Evolutionary conservation across 441 rosid genomes (phyloP).

Genomic region (Erodium texanum): DNA sequence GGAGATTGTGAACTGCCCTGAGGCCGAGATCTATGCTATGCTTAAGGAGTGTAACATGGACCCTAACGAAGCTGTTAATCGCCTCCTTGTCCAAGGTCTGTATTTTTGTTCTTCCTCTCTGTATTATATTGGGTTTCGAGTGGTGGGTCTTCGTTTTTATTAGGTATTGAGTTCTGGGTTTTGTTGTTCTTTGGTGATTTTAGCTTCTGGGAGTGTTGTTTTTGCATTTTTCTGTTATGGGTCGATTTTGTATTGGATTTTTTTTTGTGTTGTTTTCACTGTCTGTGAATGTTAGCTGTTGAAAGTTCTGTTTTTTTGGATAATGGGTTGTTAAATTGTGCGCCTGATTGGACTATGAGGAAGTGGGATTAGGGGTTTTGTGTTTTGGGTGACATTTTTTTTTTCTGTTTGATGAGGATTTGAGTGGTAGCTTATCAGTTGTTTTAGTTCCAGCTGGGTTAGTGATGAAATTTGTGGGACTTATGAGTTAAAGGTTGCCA

Average conservation of each 20-base stretch:
- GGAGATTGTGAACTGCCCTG: constrained; percentile 87
- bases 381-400: too few species aligned
- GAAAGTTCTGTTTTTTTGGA: not conserved
- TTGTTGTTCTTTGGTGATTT: not conserved
- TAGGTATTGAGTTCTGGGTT: not conserved
- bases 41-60: constrained; percentile 97
- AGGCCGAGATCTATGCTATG: constrained; percentile 84
- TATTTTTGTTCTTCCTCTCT: constrained; percentile 7
- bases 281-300: not conserved
- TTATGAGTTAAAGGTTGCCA: not conserved
- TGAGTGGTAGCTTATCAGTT: not conserved
- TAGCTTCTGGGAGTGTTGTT: not conserved
- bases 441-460: not conserved
- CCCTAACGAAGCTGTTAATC: constrained; percentile 95
- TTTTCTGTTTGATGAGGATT: not conserved
- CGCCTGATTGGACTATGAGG: not conserved
- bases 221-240: too few species aligned
- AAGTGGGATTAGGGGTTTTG: not conserved
- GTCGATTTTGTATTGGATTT: too few species aligned
- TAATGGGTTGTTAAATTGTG: not conserved
- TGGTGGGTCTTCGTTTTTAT: too few species aligned
- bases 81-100: constrained; percentile 83
- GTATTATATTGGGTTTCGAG: too few species aligned
- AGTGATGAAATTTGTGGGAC: not conserved
- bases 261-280: too few species aligned